Conservation (phyloP, 345 rosid species). For the Linum trigynum region DNA sequence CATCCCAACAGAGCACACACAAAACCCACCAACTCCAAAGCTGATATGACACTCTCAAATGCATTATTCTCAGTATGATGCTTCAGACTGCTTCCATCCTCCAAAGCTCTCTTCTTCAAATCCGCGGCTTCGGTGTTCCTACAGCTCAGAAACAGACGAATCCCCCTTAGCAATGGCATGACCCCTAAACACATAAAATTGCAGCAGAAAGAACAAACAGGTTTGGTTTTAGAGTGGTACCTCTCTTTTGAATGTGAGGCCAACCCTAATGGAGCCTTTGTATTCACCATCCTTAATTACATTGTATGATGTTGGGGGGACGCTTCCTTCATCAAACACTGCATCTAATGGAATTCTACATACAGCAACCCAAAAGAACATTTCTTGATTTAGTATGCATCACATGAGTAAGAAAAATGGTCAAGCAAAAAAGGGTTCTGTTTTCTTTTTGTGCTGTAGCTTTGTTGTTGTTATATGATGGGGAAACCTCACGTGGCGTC, state of each 20-base stretch:
- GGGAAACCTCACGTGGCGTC: slow-evolving; percentile 47
- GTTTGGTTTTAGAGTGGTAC: slow-evolving; percentile 16
- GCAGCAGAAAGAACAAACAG: not conserved
- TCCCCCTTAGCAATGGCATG: not conserved
- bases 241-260: slow-evolving; percentile 61
- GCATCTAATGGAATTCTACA: slow-evolving; percentile 57
- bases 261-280: slow-evolving; percentile 57
- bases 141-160: not conserved
- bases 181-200: no score
- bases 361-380: not conserved
- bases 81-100: slow-evolving; percentile 54
- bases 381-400: not conserved
- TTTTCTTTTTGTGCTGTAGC: no score
- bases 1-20: not conserved
- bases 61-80: not conserved
- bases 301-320: slow-evolving; percentile 51
- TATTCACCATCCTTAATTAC: slow-evolving; percentile 60
- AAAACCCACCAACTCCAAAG: no score
- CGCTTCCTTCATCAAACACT: slow-evolving; percentile 44
- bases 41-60: not conserved
- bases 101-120: slow-evolving; percentile 37
- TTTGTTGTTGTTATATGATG: no score
- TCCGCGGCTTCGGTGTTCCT: slow-evolving; percentile 31
- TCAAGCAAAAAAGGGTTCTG: not conserved
- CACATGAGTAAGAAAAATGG: not conserved